Base-by-base conservation (phyloP, 306 rosid genomes). In the Cucurbita maxima region DNA sequence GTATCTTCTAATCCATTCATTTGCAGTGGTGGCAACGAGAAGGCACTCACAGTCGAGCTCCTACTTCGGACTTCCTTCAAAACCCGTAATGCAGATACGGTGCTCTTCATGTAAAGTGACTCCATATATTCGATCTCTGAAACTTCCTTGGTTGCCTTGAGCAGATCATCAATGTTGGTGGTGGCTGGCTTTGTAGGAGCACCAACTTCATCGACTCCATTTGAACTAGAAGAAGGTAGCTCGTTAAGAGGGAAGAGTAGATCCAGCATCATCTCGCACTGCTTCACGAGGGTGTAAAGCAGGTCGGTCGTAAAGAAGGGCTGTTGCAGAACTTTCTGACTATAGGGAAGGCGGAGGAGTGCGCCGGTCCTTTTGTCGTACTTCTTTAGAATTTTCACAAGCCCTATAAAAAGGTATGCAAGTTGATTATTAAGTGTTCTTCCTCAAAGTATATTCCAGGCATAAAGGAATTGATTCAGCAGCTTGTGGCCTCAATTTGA, bases 331-430 rank as follows among this genome's bases (percentile, higher is more conserved):
- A 95, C 99, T 81, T 88, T 95, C 79, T 88, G 97, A 74, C 89
- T 95, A 84, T 89, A 95, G 75, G 99, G 97, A 86, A 95, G 68
- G 71, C 99, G 99, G 74, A 91, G 89, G 52, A 95, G 97, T 19
- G 97, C 96, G 25, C 99, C 99, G 7, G 99, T 95, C 83, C 99
- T 84, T 82, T 95, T 95, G 84, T 95, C 99, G 75, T 95, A 91
- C 89, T 95, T 95, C 83, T 95, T 95, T 4, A 95, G 87, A 70
- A 95, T 95, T 82, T 95, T 95, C 63, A 85, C 96, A 61, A 95
- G 83, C 44, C 99, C 99, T 95, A 83, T 77, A 74, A 60, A 72
- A 48, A 54, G 66, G 61, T 62, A 78, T 56, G 75, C 70, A 15
- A 50, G 58, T 74, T 61, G 71, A 34, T 19, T n/a, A 60, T 41